Percentiles rank a stretch among this genome's conserved stretches.
phyloP scores from a whole-genome alignment of 2,329 filamentous ascomycete species.

The Trichoderma sp. region DNA sequence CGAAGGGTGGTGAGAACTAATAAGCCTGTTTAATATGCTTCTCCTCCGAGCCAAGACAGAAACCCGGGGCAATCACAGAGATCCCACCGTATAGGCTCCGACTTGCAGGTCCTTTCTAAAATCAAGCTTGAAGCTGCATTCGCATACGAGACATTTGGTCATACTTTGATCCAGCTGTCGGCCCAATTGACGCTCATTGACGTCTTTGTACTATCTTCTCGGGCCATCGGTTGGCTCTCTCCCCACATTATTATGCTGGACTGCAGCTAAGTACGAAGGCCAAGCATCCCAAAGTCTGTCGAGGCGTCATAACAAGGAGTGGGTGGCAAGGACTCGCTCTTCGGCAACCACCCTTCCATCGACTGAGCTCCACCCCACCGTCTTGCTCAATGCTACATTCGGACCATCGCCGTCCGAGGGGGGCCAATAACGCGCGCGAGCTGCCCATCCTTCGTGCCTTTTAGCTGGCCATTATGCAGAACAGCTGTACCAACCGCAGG shows the following conservation, averaged over 20 bases:
- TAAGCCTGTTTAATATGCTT: not conserved
- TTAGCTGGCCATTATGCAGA: conserved; percentile 15
- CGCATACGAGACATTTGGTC: conserved; percentile 10
- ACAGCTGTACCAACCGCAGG: not conserved
- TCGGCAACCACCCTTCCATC: not conserved
- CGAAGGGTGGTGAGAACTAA: not conserved
- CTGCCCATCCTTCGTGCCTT: conserved; percentile 4
- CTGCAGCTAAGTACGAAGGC: not conserved
- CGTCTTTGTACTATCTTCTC: not conserved
- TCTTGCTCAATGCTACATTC: conserved; percentile 12
- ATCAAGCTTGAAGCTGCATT: not conserved
- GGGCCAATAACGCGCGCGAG: conserved; percentile 11
- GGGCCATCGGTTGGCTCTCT: conserved; percentile 16
- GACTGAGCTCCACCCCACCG: conserved; percentile 16
- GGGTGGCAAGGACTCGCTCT: conserved; percentile 17
- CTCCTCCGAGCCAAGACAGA: not conserved
- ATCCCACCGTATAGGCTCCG: not conserved
- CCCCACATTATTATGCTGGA: not conserved
- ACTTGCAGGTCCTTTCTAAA: not conserved
- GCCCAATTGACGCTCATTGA: conserved; percentile 9
- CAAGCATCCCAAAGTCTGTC: not conserved
- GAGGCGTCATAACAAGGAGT: not conserved
- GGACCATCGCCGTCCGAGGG: conserved; percentile 22
- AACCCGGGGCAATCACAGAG: not conserved
- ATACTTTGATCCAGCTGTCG: not conserved